phyloP scores from a whole-genome alignment of 179 eudicot species.

The Gypsophila paniculata region DNA sequence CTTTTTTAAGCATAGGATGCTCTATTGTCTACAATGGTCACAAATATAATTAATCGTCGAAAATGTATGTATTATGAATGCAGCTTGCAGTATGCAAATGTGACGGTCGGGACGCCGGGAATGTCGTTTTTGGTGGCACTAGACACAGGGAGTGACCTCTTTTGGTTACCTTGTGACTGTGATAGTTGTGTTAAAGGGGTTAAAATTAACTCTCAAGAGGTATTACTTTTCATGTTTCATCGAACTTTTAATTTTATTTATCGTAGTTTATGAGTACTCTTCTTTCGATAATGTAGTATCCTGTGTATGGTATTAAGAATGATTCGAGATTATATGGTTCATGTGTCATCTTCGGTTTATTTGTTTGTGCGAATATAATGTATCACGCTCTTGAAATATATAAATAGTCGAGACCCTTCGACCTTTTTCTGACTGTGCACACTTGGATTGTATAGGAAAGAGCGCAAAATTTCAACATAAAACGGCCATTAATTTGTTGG shows the following conservation, averaged over 20 bases:
- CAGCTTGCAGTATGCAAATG: constrained; percentile 84
- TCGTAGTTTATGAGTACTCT: no score
- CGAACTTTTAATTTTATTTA: no score
- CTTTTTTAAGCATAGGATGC: neutral
- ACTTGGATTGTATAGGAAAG: constrained; percentile 4
- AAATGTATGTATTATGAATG: no score
- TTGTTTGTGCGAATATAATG: neutral
- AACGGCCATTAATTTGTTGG: constrained; percentile 1
- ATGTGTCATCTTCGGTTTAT: neutral
- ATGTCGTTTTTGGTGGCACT: constrained; percentile 71
- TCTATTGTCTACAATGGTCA: no score
- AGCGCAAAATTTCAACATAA: constrained; percentile 14
- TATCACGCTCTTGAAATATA: no score
- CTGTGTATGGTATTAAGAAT: no score
- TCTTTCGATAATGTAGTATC: neutral
- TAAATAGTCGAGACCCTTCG: neutral
- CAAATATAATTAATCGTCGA: neutral
- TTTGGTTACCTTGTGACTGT: constrained; percentile 90
- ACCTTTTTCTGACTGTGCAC: neutral
- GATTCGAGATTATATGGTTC: no score
- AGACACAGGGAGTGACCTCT: constrained; percentile 82
- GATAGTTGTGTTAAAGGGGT: constrained; percentile 52
- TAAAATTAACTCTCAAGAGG: constrained; percentile 28
- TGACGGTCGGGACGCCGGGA: constrained; percentile 69
- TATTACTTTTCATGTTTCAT: no score